Evolutionary conservation across 768 basidiomycete species (phyloP).

Genomic region (Lactarius deliciosus): DNA sequence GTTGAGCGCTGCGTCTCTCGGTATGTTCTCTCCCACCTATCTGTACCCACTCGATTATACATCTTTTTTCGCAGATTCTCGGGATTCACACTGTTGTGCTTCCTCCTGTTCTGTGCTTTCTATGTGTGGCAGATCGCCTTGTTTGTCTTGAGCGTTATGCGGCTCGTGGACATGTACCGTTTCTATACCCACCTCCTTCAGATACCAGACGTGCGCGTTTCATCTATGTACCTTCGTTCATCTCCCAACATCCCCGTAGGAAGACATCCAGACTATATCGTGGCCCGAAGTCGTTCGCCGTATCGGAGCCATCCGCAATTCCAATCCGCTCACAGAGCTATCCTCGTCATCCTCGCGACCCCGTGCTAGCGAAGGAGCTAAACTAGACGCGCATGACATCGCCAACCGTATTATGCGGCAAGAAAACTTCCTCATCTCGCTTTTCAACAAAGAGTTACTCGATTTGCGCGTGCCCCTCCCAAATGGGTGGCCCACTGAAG

Average conservation of each 20-base stretch:
- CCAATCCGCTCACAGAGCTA: constrained; percentile 89
- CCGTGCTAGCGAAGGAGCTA: constrained; percentile 70
- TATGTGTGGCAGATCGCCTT: constrained; percentile 85
- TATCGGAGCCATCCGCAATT: constrained; percentile 85
- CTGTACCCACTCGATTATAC: constrained; percentile 5
- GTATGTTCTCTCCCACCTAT: constrained; percentile 45
- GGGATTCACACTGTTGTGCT: constrained; percentile 80
- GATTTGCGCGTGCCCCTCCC: constrained; percentile 87
- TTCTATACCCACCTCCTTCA: constrained; percentile 94
- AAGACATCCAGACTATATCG: constrained; percentile 95
- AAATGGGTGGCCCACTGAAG: constrained; percentile 48
- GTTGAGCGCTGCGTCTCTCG: constrained; percentile 81
- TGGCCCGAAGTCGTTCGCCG: constrained; percentile 95
- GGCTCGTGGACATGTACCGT: constrained; percentile 90
- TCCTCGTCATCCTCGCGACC: constrained; percentile 57
- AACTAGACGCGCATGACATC: constrained; percentile 96
- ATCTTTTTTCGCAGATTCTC: constrained; percentile 57
- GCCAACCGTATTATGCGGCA: constrained; percentile 97
- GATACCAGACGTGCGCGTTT: constrained; percentile 79
- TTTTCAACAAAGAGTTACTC: constrained; percentile 96
- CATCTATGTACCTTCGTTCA: constrained; percentile 23
- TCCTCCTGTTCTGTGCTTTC: constrained; percentile 80
- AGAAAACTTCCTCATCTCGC: constrained; percentile 96
- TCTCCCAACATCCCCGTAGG: constrained; percentile 46
- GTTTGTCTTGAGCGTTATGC: constrained; percentile 70